A percentile compares a stretch with the other conserved stretches of the same genome.
Evolutionary conservation across 2,329 filamentous ascomycete species (phyloP).

Genomic region (Alternaria panax): DNA sequence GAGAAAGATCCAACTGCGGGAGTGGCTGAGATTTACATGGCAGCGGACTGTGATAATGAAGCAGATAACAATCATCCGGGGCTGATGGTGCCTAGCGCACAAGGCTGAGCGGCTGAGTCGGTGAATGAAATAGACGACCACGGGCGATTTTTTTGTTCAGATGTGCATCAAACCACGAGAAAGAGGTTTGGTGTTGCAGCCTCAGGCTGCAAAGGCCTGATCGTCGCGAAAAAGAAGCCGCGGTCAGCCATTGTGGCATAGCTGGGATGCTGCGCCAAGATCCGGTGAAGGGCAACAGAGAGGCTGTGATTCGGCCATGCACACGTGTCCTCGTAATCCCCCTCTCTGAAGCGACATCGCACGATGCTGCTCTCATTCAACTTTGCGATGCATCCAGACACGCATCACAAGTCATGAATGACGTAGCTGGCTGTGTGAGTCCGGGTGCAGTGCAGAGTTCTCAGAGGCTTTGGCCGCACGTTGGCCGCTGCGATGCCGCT

Average conservation of each 20-base stretch:
- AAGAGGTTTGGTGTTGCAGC: conserved; percentile 3
- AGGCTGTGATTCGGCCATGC: conserved; percentile 1
- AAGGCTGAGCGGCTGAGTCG: neutral
- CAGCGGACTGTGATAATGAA: neutral
- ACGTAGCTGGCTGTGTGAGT: conserved; percentile 1
- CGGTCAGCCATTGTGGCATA: conserved; percentile 9
- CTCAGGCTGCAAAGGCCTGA: conserved; percentile 1
- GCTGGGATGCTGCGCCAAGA: conserved; percentile 13
- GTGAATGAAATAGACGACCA: neutral
- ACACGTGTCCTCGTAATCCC: neutral
- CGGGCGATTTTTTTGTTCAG: neutral
- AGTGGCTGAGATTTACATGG: neutral
- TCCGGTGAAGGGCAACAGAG: conserved; percentile 21
- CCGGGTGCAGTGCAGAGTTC: neutral
- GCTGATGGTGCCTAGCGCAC: neutral
- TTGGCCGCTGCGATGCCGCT: conserved; percentile 12
- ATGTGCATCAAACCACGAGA: neutral
- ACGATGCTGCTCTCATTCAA: neutral
- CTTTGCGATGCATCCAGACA: neutral
- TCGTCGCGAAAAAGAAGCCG: neutral
- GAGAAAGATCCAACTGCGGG: neutral
- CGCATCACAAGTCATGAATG: neutral
- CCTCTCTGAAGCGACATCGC: neutral
- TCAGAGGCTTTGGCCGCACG: neutral
- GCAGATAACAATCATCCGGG: neutral